Base-by-base conservation (phyloP, 495 filamentous ascomycete species). In the Annulohypoxylon stygium region DNA sequence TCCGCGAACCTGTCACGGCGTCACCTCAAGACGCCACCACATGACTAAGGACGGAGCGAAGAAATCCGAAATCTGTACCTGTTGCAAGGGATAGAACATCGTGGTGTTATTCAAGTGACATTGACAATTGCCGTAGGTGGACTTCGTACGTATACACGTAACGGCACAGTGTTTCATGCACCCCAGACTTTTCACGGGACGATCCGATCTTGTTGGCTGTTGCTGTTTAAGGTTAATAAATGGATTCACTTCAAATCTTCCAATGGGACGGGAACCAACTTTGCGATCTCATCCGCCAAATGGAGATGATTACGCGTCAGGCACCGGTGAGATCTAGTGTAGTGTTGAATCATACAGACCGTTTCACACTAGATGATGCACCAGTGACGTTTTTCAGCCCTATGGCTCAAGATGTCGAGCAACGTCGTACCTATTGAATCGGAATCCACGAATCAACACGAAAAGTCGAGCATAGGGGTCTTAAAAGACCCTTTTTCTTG, bases 131-230 rank as follows among this genome's bases (percentile, higher is more conserved):
- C 51, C 33, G 60, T 59, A 55, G 1, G 14, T 54, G 25, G 30
- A 7, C 10, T 4, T 51, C 50, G 26, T 20, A 53, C 16, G 47
- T 51, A 30, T 2, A 30, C 30, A 43, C 16, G 47, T 51, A 47
- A 14, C 45, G 20, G 26, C 16, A 59, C 53, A 34, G 47, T 47
- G 60, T 61, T 10, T 62, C 39, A 67, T 72, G 69, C 64, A 72
- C 69, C 64, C 69, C 69, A 45, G 69, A 72, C 54, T 68, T 37
- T 65, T 23, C 14, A 64, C 70, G 70, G 70, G 34, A 68, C 20
- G 59, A 68, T 68, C 70, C 64, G 64, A 55, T 47, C 59, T 58
- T 51, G 45, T 41, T 64, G 16, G 57, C 10, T 12, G 25, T 33
- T 12, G 45, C 33, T 30, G 25, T 23, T 36, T 50, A 50, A 63